Percentiles rank a stretch among this genome's conserved stretches.
Conservation (phyloP, 208 protist genomes). For the Trypanosomatidae sp. region DNA sequence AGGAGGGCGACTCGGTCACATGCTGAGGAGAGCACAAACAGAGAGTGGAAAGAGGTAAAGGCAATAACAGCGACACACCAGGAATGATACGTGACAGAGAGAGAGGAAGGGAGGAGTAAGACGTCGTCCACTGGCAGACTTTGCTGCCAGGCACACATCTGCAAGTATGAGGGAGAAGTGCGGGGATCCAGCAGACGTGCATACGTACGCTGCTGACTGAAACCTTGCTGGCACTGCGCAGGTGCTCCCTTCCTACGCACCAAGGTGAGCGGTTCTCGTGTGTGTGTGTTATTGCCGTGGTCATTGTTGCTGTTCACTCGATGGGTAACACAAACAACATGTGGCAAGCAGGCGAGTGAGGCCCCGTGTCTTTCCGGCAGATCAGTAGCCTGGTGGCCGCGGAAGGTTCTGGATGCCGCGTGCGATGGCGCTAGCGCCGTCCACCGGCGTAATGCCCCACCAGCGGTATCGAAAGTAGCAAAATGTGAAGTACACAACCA, state of each 20-base stretch:
- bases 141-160: background rate
- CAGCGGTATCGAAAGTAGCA: conserved; percentile 61
- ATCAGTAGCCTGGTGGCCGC: conserved; percentile 68
- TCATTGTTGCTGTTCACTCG: background rate
- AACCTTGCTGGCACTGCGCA: background rate
- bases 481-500: conserved; percentile 67
- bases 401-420: conserved; percentile 79
- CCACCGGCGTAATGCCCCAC: conserved; percentile 79
- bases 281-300: background rate
- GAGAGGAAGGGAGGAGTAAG: background rate
- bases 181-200: background rate
- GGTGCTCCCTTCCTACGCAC: background rate
- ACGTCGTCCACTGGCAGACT: background rate
- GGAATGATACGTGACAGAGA: background rate
- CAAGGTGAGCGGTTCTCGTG: background rate
- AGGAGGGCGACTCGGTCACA: background rate
- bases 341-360: background rate
- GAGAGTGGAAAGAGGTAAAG: background rate
- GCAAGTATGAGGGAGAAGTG: background rate
- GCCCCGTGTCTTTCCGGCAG: background rate
- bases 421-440: conserved; percentile 63
- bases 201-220: background rate
- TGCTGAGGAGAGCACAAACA: background rate
- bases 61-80: background rate
- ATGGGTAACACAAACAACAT: no score